Evolutionary conservation across 2,329 filamentous ascomycete species (phyloP).

Genomic region (Triangularia setosa): DNA sequence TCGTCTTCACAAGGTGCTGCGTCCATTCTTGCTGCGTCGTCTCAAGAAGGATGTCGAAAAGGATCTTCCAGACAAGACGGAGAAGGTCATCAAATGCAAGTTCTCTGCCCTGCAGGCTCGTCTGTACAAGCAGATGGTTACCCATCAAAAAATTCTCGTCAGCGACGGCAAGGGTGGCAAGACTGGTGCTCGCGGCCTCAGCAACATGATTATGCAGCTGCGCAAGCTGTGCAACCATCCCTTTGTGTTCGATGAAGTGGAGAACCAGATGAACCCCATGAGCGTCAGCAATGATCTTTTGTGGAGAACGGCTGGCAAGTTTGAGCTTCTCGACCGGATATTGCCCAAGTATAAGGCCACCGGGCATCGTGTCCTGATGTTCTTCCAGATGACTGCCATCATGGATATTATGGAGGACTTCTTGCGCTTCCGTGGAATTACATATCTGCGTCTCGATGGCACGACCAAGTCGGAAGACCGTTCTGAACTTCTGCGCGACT

Average conservation of each 20-base stretch:
- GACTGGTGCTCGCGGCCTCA: slow-evolving; percentile 87
- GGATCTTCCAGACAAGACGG: slow-evolving; percentile 96
- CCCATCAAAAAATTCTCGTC: slow-evolving; percentile 89
- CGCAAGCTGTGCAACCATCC: slow-evolving; percentile 98
- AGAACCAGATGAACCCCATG: slow-evolving; percentile 93
- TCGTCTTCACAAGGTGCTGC: slow-evolving; percentile 94
- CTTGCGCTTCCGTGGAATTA: slow-evolving; percentile 73
- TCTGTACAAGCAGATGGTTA: slow-evolving; percentile 96
- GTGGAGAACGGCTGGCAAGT: slow-evolving; percentile 96
- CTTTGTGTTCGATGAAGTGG: slow-evolving; percentile 96
- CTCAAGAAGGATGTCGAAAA: slow-evolving; percentile 99
- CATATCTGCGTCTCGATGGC: slow-evolving; percentile 90
- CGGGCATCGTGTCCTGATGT: slow-evolving; percentile 95
- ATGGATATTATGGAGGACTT: slow-evolving; percentile 99
- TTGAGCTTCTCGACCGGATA: slow-evolving; percentile 88
- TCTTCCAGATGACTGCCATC: slow-evolving; percentile 99
- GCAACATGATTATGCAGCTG: slow-evolving; percentile 99
- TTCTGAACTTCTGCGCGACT: slow-evolving; percentile 80
- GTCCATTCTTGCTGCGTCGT: slow-evolving; percentile 95
- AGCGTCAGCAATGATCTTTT: slow-evolving; percentile 86
- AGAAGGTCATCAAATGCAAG: slow-evolving; percentile 98
- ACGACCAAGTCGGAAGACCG: slow-evolving; percentile 97
- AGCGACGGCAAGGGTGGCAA: slow-evolving; percentile 95
- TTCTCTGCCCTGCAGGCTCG: slow-evolving; percentile 92
- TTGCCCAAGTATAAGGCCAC: slow-evolving; percentile 89